Base-by-base conservation (phyloP, 1,284 basidiomycete genomes). In the Prillingera fragicola region DNA sequence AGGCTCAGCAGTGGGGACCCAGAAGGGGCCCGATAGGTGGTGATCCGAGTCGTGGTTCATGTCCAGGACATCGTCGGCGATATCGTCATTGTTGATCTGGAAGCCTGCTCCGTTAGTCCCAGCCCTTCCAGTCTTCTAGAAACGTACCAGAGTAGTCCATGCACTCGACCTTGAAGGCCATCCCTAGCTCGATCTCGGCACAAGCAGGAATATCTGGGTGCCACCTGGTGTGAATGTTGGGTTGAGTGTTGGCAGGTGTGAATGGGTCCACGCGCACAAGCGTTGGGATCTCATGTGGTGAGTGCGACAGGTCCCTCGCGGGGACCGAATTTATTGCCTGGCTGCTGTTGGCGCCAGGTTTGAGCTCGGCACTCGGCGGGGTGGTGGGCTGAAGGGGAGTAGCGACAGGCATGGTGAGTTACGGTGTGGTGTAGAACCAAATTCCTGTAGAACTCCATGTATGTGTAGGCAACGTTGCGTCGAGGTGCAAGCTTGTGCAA, bases 81-180 rank as follows among this genome's bases (percentile, higher is more conserved):
- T 75, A 55, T 85, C 82, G 52, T 84, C 84, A 62, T 85, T 85
- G 33, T 80, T 79, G 37, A 85, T 83, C 59, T 85, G 83, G 39
- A 41, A 41, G 10, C 44, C 44, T 36, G 26, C 12, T 22, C 12
- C 25, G 25, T 40, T 8, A 25, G 14, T 33, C 33, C 8, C 35
- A 12, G 25, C 17, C 22, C 8, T 8, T n/a, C 26, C 26, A 8
- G 22, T 15, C 35, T 37, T n/a, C 12, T 19, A 24, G 14, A 5
- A 12, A 40, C 2, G 79, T 80, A 22, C 82, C 82, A 14, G 83
- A 84, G 80, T 82, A 85, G 56, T 85, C 82, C 80, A 84, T 75
- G 52, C 82, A 84, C 69, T 85, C 78, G 24, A 86, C 66, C 52
- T 84, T 85, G 75, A 87, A 87, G 4, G 80, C 78, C 77, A 80